Percentiles rank a stretch among this genome's conserved stretches.
phyloP scores from a whole-genome alignment of 2,329 filamentous ascomycete genomes.

The Fusarium musae region DNA sequence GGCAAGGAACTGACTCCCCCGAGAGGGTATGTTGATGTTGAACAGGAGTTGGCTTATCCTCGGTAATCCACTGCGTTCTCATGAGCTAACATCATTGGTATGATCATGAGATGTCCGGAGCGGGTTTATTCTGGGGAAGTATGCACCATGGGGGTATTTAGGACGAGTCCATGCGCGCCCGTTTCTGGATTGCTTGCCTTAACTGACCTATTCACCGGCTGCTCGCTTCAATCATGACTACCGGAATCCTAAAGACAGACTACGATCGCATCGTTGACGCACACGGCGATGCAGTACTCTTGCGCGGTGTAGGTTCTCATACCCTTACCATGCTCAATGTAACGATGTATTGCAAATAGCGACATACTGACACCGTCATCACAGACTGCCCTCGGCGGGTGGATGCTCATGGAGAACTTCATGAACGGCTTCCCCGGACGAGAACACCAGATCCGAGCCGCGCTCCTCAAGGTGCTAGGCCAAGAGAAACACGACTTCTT shows the following conservation, averaged over 20 bases:
- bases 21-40: rapidly evolving
- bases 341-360: too few relatives aligned
- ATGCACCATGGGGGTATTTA: not conserved
- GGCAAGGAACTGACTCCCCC: conserved; percentile 7
- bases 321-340: rapidly evolving
- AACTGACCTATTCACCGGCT: not conserved
- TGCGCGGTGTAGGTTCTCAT: conserved; percentile 46
- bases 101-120: not conserved
- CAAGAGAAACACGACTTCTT: conserved; percentile 68
- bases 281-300: conserved; percentile 56
- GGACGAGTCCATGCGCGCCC: not conserved
- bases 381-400: conserved; percentile 44
- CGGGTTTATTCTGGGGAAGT: rapidly evolving
- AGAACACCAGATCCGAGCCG: conserved; percentile 64
- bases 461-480: conserved; percentile 64
- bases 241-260: conserved; percentile 41
- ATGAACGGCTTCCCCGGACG: conserved; percentile 69
- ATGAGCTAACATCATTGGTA: not conserved
- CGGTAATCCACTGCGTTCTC: not conserved
- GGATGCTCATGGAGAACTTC: conserved; percentile 67
- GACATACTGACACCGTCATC: not conserved
- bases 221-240: not conserved
- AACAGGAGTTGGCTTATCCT: not conserved
- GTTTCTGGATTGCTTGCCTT: not conserved
- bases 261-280: conserved; percentile 55